Base-by-base conservation (phyloP, 805 yeast species). In the Candida sanyiensis region DNA sequence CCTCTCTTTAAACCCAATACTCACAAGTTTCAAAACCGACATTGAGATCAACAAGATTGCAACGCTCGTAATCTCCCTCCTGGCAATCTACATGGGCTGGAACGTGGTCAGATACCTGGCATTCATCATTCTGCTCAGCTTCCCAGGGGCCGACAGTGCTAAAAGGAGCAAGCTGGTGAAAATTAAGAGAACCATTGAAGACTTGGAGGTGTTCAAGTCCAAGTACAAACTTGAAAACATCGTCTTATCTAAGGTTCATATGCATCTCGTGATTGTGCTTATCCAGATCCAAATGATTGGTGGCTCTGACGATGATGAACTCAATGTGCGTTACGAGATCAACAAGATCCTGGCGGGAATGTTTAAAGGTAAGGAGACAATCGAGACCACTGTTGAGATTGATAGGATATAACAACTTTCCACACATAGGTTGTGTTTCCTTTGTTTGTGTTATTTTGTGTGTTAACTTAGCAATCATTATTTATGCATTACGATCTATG, bases 221-320 rank as follows among this genome's bases (percentile, higher is more conserved):
- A 58, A 63, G 5, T 80, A 77, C 50, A 52, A 54, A 6, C 53
- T 83, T 12, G 65, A 65, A 56, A 50, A 64, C 31, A 39, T 83
- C 7, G 63, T 73, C 36, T 61, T 83, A 6, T 69, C 83, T 3
- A 77, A 80, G 47, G 79, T 81, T 27, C 83, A 79, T 53, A 75
- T 77, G 52, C 71, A 70, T 42, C 60, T 80, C 4, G 76, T 69
- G 48, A 67, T 83, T 18, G 73, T 80, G 2, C 70, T 85, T 3
- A 45, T 80, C 13, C 69, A 64, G 39, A 47, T 83, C 3, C 58
- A 57, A 16, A 77, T 83, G 82, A 58, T 63, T 33, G 89, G 89
- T n/a, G 83, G 80, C 1, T 73, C 83, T 4, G 75, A 75, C 45
- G 85, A 81, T 39, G 88, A 82, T 33, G 90, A 83, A 54, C 58